Conservation (phyloP, 345 rosid genomes). For the Aurinia saxatilis region DNA sequence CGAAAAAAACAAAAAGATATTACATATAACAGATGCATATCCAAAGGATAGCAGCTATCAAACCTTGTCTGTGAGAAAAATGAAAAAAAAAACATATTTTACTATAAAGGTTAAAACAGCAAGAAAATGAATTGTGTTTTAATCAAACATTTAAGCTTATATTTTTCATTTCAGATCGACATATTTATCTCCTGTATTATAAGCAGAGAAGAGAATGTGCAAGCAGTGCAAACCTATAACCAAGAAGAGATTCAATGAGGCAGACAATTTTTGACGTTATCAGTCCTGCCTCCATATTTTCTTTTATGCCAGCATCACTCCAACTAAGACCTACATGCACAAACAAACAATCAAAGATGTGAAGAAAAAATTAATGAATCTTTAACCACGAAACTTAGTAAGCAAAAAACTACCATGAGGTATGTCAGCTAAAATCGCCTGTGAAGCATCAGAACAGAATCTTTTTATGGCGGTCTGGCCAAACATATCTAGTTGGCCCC, state of each 20-base stretch:
- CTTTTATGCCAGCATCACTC: constrained; percentile 30
- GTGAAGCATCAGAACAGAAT: constrained; percentile 44
- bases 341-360: background rate
- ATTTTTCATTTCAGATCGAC: background rate
- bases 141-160: background rate
- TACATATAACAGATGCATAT: background rate
- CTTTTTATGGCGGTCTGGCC: constrained; percentile 38
- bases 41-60: background rate
- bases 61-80: background rate
- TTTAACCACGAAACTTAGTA: background rate
- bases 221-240: constrained; percentile 49
- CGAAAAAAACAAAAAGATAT: background rate
- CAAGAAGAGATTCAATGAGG: constrained; percentile 66
- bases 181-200: background rate
- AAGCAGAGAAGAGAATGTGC: background rate
- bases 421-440: constrained; percentile 32
- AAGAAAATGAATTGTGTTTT: no score
- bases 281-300: constrained; percentile 39
- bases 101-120: no score
- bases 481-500: constrained; percentile 35
- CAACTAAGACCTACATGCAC: constrained; percentile 34
- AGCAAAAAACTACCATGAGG: constrained; percentile 45
- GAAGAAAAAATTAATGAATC: background rate
- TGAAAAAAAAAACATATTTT: background rate
- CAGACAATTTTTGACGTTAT: constrained; percentile 45